Conservation (phyloP, 352 stramenopile species). For the Globisporangium irregulare region DNA sequence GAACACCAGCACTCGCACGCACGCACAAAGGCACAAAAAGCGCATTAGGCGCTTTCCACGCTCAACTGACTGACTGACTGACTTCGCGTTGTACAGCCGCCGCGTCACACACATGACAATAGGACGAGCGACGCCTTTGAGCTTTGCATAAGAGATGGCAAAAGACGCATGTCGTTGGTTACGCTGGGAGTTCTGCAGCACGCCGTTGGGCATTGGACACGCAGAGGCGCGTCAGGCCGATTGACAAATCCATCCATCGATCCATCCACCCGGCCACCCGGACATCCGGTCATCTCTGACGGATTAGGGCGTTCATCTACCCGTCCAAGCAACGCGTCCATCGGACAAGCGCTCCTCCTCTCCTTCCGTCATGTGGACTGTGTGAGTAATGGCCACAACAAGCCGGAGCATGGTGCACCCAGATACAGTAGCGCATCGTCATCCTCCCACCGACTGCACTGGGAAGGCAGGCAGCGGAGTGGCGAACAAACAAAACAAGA, state of each 20-base stretch:
- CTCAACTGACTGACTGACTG: not conserved
- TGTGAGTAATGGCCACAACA: not conserved
- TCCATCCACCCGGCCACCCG: not conserved
- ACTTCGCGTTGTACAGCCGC: not conserved
- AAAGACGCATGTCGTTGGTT: not conserved
- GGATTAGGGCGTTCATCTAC: not conserved
- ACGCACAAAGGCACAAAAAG: not conserved
- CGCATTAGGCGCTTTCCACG: not conserved
- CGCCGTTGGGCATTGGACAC: not conserved
- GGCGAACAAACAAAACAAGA: not conserved
- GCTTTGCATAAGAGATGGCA: not conserved
- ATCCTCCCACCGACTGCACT: not conserved
- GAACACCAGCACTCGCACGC: not conserved
- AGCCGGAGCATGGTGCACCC: not conserved
- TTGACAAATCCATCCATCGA: not conserved
- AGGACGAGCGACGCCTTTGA: not conserved
- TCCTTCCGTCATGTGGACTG: not conserved
- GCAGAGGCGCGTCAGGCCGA: not conserved
- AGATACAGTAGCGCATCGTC: not conserved
- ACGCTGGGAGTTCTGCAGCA: not conserved
- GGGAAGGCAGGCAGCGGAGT: not conserved
- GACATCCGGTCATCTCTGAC: not conserved
- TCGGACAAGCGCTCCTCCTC: not conserved
- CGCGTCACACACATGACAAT: not conserved
- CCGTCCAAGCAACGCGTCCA: not conserved